These are phyloP conservation scores for Zygosaccharomyces sapae DNA, from an alignment of 1,139 yeast genomes.

Conservation along the genomic window DNA sequence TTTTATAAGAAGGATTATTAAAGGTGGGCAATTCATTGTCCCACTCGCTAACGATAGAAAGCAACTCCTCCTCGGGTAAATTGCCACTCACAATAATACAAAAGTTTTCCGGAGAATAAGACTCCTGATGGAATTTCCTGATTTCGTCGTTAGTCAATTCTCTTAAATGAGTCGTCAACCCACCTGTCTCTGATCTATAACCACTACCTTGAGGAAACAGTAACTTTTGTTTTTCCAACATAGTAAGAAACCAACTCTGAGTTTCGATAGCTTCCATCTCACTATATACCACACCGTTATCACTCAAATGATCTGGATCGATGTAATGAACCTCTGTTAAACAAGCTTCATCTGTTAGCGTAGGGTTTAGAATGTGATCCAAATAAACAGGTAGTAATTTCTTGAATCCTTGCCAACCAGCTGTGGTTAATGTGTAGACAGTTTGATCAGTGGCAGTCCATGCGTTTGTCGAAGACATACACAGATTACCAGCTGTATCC, in stretches of 20 bases:
- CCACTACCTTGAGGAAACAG: conserved; percentile 64
- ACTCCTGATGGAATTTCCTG: conserved; percentile 61
- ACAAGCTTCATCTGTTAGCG: conserved; percentile 85
- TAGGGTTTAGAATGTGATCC: conserved; percentile 83
- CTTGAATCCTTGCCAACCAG: conserved; percentile 95
- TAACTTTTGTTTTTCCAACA: conserved; percentile 56
- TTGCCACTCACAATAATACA: conserved; percentile 81
- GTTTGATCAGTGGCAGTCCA: conserved; percentile 98
- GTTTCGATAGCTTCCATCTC: conserved; percentile 96
- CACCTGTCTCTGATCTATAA: conserved; percentile 93
- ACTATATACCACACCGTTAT: conserved; percentile 94
- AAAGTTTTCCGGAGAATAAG: conserved; percentile 81
- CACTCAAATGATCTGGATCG: conserved; percentile 77
- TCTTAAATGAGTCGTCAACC: conserved; percentile 73
- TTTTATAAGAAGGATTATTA: conserved; percentile 40
- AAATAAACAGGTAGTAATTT: conserved; percentile 80
- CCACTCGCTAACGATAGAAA: conserved; percentile 56
- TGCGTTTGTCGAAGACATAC: conserved; percentile 88
- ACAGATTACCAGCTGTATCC: conserved; percentile 80
- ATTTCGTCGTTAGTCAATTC: conserved; percentile 69
- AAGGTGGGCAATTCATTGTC: conserved; percentile 50
- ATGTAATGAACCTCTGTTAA: conserved; percentile 92
- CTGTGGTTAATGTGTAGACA: conserved; percentile 83
- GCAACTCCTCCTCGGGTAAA: conserved; percentile 67
- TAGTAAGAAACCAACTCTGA: conserved; percentile 71